Base-by-base conservation (phyloP, 129 eudicot species). In the Centrapalus pauciflorus region DNA sequence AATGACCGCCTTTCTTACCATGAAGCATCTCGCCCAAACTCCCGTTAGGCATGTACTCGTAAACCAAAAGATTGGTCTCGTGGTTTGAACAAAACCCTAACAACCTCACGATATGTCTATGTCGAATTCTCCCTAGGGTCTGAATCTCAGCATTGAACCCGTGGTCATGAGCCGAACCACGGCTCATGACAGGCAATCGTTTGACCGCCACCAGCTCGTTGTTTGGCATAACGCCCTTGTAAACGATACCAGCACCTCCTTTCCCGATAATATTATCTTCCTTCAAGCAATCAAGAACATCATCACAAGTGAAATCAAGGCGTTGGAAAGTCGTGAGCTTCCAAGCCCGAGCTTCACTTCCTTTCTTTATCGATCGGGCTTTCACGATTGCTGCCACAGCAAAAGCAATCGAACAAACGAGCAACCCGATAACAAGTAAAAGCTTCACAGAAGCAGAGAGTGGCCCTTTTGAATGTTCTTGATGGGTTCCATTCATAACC, bases 41-140 rank as follows among this genome's bases (percentile, higher is more conserved):
- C 30, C 96, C 96, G 55, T 89, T 89, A 33, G 96, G 96, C 96
- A 89, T 89, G 40, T 85, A 89, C 85, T 89, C 93, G 52, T 85
- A 89, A 20, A 89, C 96, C 84, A 89, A 62, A 17, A 89, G 84
- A 69, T 89, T 89, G 2, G 94, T 89, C 58, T 89, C 96, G 26
- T 89, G 94, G 38, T 89, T 85, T 0, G 96, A 89, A 58, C 94
- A 89, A 57, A 89, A 89, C 3, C 96, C 96, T 13, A 89, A 34
- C 28, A 89, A 67, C 45, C 96, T 79, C 37, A 89, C 94, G 64
- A 89, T 89, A 69, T 89, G 94, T 69, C 96, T 74, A 30, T 89
- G 96, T 55, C 96, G 72, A 46, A 89, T 89, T 82, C 85, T 85
- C 73, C 96, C 94, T 5, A 89, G 81, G 33, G 96, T 89, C 75